Base-by-base conservation (phyloP, 345 rosid species). In the Populus deltoides region DNA sequence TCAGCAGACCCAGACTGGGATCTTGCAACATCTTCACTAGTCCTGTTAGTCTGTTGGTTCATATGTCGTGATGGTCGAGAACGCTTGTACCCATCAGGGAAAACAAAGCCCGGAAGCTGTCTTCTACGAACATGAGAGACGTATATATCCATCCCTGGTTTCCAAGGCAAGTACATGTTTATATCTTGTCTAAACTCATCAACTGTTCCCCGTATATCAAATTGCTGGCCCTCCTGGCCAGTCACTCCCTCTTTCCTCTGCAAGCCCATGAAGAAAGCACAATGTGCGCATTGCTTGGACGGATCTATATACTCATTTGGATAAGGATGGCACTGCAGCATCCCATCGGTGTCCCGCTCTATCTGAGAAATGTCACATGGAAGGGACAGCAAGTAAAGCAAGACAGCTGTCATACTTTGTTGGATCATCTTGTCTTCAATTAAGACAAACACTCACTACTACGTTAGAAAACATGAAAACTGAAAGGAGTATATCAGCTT, bases 181-280 rank as follows among this genome's bases (percentile, higher is more conserved):
- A 92, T 85, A 51, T 83, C 91, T 76, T 86, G 89, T 79, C 88
- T 87, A 77, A 92, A 90, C 84, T 89, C 89, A 31, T 90, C 91
- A 12, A 92, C 92, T 1, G 93, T 89, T 65, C 84, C 85, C 17
- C 93, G 88, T 78, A 92, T 89, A 84, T 92, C 96, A 83, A 92
- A 92, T 79, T 89, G 93, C 70, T 92, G 93, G 80, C 91, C 86
- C 69, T 92, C 93, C 79, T 86, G 93, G 75, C 91, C 85, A 68
- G 78, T 85, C 63, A 79, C 79, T 78, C 88, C 92, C 83, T 89
- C 90, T 80, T 87, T 89, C 87, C 90, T 88, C 77, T 85, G 91
- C 82, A 92, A 83, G 66, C 96, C 96, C 96, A 92, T 88, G 85
- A 92, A 92, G 81, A 90, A 89, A 24, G 92, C 89, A 85, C 88